Evolutionary conservation across 345 rosid genomes (phyloP).

Genomic region (Cochlearia excelsa): DNA sequence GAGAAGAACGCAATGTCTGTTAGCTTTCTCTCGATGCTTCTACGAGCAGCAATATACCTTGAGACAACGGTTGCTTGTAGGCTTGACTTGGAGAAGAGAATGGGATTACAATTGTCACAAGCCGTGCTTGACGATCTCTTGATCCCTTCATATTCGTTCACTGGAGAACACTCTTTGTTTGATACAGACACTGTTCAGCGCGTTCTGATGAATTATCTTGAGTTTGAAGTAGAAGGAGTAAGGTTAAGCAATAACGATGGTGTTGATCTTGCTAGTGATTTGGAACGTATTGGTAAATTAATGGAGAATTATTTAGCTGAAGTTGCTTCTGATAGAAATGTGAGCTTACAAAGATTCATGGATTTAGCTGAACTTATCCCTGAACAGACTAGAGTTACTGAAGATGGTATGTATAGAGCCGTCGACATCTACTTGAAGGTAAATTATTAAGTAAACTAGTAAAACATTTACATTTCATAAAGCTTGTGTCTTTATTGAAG

Average conservation of each 20-base stretch:
- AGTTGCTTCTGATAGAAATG: slow-evolving; percentile 74
- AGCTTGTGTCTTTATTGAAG: neutral
- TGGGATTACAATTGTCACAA: slow-evolving; percentile 77
- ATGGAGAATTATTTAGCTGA: slow-evolving; percentile 90
- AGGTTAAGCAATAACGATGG: slow-evolving; percentile 22
- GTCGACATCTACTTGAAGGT: slow-evolving; percentile 94
- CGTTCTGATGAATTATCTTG: slow-evolving; percentile 69
- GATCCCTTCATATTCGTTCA: slow-evolving; percentile 54
- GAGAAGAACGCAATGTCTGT: slow-evolving; percentile 78
- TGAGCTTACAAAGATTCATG: slow-evolving; percentile 58
- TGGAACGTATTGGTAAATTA: slow-evolving; percentile 49
- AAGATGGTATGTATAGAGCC: slow-evolving; percentile 89
- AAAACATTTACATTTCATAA: too few species aligned
- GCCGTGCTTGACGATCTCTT: slow-evolving; percentile 84
- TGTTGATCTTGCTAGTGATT: slow-evolving; percentile 49
- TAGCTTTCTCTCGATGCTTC: slow-evolving; percentile 86
- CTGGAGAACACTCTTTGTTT: slow-evolving; percentile 62
- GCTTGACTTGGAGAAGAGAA: slow-evolving; percentile 83
- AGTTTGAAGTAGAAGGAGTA: slow-evolving; percentile 50
- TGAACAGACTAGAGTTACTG: slow-evolving; percentile 70
- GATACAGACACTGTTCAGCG: slow-evolving; percentile 81
- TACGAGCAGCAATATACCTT: slow-evolving; percentile 76
- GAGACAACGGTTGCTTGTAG: slow-evolving; percentile 94
- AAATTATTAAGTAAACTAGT: too few species aligned
- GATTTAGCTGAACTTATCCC: slow-evolving; percentile 73